Conservation (phyloP, 345 rosid genomes). For the Pseudoturritis turrita region DNA sequence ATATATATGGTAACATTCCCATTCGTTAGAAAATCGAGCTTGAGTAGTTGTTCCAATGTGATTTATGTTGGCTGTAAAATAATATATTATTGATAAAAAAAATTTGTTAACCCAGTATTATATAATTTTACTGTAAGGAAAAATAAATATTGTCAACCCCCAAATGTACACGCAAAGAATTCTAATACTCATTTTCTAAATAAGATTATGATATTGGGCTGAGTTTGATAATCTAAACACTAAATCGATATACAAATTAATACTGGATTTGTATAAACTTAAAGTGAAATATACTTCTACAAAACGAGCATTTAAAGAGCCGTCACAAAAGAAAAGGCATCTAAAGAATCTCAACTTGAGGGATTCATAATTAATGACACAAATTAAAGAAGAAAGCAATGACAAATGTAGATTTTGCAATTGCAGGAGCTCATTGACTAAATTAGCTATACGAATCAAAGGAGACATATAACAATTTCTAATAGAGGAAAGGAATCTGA, state of each 20-base stretch:
- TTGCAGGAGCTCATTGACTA: constrained; percentile 22
- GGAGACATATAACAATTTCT: constrained; percentile 19
- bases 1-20: too few relatives aligned
- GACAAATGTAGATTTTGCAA: constrained; percentile 17
- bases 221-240: background rate
- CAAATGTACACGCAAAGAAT: constrained; percentile 9
- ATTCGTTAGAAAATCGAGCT: background rate
- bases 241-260: background rate
- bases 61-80: background rate
- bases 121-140: background rate
- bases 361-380: constrained; percentile 17
- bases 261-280: background rate
- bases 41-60: background rate
- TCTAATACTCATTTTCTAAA: background rate
- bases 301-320: background rate
- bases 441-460: constrained; percentile 16
- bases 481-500: constrained; percentile 63
- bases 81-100: too few relatives aligned
- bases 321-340: background rate
- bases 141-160: background rate
- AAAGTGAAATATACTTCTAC: background rate
- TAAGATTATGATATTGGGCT: background rate
- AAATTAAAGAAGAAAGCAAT: background rate
- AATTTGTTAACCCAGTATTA: background rate
- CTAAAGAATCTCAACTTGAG: background rate